Evolutionary conservation across 192 early-diverging fungal genomes (phyloP).

Genomic region (Linnemannia elongata): DNA sequence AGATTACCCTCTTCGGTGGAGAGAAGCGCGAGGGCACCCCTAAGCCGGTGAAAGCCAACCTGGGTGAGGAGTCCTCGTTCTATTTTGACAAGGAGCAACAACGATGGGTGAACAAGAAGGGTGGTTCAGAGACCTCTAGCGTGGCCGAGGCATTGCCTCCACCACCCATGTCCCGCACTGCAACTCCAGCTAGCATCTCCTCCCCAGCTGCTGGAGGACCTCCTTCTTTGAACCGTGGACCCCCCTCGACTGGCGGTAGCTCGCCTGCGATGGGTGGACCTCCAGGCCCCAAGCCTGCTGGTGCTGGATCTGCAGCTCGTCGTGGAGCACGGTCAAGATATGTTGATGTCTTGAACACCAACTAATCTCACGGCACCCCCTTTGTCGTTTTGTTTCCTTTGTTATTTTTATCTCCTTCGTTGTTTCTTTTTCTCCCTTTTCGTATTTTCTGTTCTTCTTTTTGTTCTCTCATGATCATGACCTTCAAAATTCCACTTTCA

Average conservation of each 20-base stretch:
- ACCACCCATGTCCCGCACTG: constrained; percentile 42
- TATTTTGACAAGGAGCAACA: constrained; percentile 90
- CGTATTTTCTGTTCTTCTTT: neutral
- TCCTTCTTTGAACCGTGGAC: constrained; percentile 11
- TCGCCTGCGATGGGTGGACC: constrained; percentile 32
- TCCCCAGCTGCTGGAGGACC: neutral
- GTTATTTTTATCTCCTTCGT: neutral
- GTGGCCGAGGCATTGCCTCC: constrained; percentile 29
- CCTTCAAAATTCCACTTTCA: neutral
- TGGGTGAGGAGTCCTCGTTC: constrained; percentile 87
- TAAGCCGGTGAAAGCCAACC: constrained; percentile 81
- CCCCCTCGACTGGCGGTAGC: constrained; percentile 19
- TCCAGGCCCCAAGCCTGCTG: constrained; percentile 38
- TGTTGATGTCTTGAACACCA: constrained; percentile 65
- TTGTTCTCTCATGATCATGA: neutral
- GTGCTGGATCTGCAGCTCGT: constrained; percentile 28
- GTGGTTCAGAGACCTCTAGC: constrained; percentile 10
- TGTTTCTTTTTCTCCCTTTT: neutral
- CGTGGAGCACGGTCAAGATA: constrained; percentile 61
- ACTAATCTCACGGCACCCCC: constrained; percentile 9
- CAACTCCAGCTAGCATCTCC: constrained; percentile 6
- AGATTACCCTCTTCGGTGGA: constrained; percentile 44
- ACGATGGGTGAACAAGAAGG: constrained; percentile 89
- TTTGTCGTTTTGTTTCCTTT: constrained; percentile 1
- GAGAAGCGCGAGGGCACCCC: constrained; percentile 47